Evolutionary conservation across 768 basidiomycete genomes (phyloP), one percentile per base, ranked within the genome.

Genomic region (Suillus luteus): DNA sequence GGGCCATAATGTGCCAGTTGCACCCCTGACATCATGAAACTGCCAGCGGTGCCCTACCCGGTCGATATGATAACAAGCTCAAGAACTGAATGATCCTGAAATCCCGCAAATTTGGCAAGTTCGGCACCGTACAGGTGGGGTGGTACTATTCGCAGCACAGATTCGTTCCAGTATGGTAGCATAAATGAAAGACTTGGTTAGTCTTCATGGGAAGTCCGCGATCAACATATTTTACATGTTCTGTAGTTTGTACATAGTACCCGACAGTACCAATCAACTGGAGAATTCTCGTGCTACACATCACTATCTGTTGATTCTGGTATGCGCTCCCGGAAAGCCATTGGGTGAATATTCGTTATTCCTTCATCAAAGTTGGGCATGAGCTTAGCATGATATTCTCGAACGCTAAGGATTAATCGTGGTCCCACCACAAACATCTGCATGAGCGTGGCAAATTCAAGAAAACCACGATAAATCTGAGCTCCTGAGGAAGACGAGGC

Each of bases 341-440:
- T n/a, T 3, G 52, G 11, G 12, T 35, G 19, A 12, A 54, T 3
- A 31, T 10, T 3, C 12, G 9, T 1, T 24, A 2, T 8, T 19
- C 17, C 33, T 12, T 12, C 52, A 19, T n/a, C 52, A 7, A 12
- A 54, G 10, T 7, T 12, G 2, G 52, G 5, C 19, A 37, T 12
- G 19, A 35, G 10, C 10, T 54, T 12, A 1, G 33, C 52, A 2
- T 54, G 19, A 35, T 54, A 35, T 12, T 35, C 11, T 12, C 52
- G 52, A 54, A 54, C 11, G 33, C 52, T 54, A 12, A 54, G 52
- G 19, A 54, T 35, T 11, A 54, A 33, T 11, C 52, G 52, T 12
- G 52, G 52, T n/a, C 52, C 31, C 12, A 19, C 3, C 19, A 54
- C 52, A 54, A 54, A 54, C 52, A 54, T 54, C 52, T 54, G 52